Evolutionary conservation across 83 land plant genomes (phyloP), one percentile per base, ranked within the genome.

Genomic region (Thuja plicata): DNA sequence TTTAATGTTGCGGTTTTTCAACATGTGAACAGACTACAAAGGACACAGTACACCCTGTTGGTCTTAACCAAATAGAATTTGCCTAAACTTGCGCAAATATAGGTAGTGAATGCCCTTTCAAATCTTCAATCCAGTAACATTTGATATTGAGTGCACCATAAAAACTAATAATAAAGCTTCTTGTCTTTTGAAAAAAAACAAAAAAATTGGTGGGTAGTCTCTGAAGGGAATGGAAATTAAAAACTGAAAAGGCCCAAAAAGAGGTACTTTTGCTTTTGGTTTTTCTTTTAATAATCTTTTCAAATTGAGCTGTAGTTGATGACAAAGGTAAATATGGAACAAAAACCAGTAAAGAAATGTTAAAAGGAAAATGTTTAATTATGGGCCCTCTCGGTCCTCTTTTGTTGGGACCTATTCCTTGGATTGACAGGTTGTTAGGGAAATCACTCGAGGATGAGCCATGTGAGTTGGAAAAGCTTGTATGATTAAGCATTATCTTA

Each of bases 401-500:
- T n/a, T 83, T 27, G 55, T 43, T 48, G 52, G 85, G 52, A 83
- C 55, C 85, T 46, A 46, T 83, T 46, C 5, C 50, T 83, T 83
- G 54, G 34, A 83, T 83, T 83, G 55, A 46, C 48, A 13, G 84
- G 85, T 83, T 45, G 85, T 83, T 83, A 30, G 55, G 85, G 85
- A 35, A 83, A 83, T 83, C 85, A 83, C 55, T 83, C 55, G 48
- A 83, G 85, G 17, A 83, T 46, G 85, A 83, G 85, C 35, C 85
- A 83, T 83, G 85, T 83, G 85, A 83, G 85, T n/a, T 83, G 55
- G 85, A 83, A 83, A 83, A 46, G 55, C 34, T 12, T 46, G 35
- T 46, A 81, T 48, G 85, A 30, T 76, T 11, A 76, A 32, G 16
- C 16, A 32, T 76, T 76, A 32, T 35, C 9, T 13, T 82, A 45